These are phyloP conservation scores for Lasiodiplodia gonubiensis DNA, from an alignment of 2,329 filamentous ascomycete genomes.

Conservation along the genomic window DNA sequence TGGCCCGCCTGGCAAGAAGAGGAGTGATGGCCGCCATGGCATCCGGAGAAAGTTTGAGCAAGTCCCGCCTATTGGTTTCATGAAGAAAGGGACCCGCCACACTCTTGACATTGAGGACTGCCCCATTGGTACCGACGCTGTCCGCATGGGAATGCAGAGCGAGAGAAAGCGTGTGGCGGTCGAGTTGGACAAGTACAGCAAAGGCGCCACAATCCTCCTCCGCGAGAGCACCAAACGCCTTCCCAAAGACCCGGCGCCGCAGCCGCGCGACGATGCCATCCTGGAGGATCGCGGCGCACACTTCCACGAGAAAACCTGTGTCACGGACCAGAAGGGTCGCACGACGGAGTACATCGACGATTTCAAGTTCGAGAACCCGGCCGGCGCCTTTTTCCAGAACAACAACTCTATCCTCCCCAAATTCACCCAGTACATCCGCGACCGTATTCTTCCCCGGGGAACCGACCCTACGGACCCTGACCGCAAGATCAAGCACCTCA, in stretches of 20 bases:
- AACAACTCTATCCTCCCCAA: constrained; percentile 94
- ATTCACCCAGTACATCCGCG: constrained; percentile 87
- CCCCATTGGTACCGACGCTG: constrained; percentile 87
- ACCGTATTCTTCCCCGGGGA: constrained; percentile 68
- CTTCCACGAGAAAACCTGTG: constrained; percentile 82
- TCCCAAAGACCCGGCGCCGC: constrained; percentile 31
- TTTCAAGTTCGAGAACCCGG: constrained; percentile 87
- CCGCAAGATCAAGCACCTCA: constrained; percentile 74
- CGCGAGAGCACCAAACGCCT: constrained; percentile 81
- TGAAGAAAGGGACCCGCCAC: constrained; percentile 77
- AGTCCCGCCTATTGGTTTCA: constrained; percentile 86
- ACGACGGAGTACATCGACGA: constrained; percentile 87
- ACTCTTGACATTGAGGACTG: constrained; percentile 97
- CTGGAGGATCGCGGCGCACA: constrained; percentile 61
- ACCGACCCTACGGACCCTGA: constrained; percentile 33
- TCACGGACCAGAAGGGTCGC: constrained; percentile 82
- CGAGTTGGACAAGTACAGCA: constrained; percentile 73
- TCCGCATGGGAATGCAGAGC: constrained; percentile 76
- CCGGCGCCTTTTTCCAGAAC: constrained; percentile 98
- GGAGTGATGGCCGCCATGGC: constrained; percentile 56
- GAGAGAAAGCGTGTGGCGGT: constrained; percentile 78
- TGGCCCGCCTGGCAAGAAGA: constrained; percentile 64
- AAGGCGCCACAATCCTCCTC: constrained; percentile 85
- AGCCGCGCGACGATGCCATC: constrained; percentile 41
- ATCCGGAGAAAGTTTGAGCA: constrained; percentile 63